Base-by-base conservation (phyloP, 208 protist species). In the Acanthamoeba healyi region DNA sequence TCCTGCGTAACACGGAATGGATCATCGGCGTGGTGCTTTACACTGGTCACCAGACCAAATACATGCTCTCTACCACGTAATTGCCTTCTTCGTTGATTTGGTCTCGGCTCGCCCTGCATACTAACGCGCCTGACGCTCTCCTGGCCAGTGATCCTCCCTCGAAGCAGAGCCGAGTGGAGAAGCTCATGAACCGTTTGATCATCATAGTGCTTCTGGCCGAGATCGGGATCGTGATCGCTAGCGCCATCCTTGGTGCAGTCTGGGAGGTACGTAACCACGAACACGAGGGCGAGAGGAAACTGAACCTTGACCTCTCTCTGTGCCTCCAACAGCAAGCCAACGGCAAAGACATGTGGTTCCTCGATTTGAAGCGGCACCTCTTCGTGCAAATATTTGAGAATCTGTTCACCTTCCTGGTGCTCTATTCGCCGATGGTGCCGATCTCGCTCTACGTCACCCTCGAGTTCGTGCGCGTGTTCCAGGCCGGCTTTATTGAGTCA, bases 21-120 rank as follows among this genome's bases (percentile, higher is more conserved):
- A 96, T 97, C 14, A 97, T 98, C 36, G 98, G 98, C 63, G 79
- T 99, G 0, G 98, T 98, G 1, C 96, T 99, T 6, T 99, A 99
- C 96, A 99, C 98, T 15, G 99, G 98, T 17, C 67, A 58, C 32
- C 61, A 97, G 95, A 96, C 46, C 93, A 96, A 93, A 95, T 94
- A 91, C 56, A 63, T 56, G 84, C 58, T 91, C 56, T 72, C 49
- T 34, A 91, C 84, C 58, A 91, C 84, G 84, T 91, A n/a, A 42
- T n/a, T 7, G 1, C 38, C 38, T 77, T 24, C n/a, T 38, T n/a
- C 38, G 15, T 46, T 49, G 44, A 12, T 12, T 12, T 49, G 44
- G 12, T 49, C 4, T 22, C n/a, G 34, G 12, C 24, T 0, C 1
- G 34, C n/a, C 6, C 15, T 61, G 10, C n/a, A 29, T 88, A n/a